Evolutionary conservation across 192 early-diverging fungal genomes (phyloP), one percentile per base, ranked within the genome.

Genomic region (Kappamyces sp.): DNA sequence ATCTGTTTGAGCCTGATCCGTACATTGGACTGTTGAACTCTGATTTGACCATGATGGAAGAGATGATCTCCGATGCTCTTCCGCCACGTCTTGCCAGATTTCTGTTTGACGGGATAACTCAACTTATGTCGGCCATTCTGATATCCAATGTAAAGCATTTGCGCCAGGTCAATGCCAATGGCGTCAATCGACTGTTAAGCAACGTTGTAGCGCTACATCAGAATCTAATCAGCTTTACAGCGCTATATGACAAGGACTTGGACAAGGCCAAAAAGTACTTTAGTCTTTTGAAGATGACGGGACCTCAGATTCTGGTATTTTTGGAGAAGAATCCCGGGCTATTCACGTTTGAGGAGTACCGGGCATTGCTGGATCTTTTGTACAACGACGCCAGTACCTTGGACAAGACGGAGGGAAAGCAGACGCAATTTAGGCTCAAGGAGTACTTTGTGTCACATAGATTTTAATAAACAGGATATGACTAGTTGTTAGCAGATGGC

Each of bases 161-260:
- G 49, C 70, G 81, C 43, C 66, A 82, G 32, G 63, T 68, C 45
- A 91, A 90, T 70, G 49, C 34, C 5, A 77, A 78, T 8, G 92
- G 90, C 45, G 84, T 79, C 5, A 68, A 65, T 51, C 89, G 90
- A 66, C 85, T 94, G 75, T 67, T 84, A 3, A 83, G 88, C 57
- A 93, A 93, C 57, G 83, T 93, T 4, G 73, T 87, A 9, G 86
- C 91, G 5, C 67, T 93, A 42, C 91, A 93, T 47, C 93, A 95
- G 62, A 90, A 91, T 63, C 66, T 95, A 29, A 90, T 81, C 29
- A 93, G 89, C 66, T 83, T 93, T 69, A 66, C 75, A 7, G 59
- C 74, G 43, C 70, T 81, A 3, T 79, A 82, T 52, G 79, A 85
- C 43, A 76, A 79, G 42, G 78, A 79, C 5, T 70, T 94, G 47